Evolutionary conservation across 495 filamentous ascomycete genomes (phyloP).

Genomic region (Aspergillus saccharolyticus): DNA sequence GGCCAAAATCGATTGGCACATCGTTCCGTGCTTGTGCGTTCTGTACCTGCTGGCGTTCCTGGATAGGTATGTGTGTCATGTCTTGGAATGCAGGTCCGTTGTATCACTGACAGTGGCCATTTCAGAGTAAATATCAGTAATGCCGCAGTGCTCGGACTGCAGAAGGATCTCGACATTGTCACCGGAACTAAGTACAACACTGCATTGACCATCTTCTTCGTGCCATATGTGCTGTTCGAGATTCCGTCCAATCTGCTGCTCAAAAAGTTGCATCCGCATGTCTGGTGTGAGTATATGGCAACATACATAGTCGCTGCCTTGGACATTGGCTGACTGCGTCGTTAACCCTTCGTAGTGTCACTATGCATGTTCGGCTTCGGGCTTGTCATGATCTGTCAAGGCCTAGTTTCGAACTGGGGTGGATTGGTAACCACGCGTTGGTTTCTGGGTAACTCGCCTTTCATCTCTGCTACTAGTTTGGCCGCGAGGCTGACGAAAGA

Average conservation of each 20-base stretch:
- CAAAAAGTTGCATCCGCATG: constrained; percentile 71
- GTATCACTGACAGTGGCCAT: constrained; percentile 9
- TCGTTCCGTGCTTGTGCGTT: constrained; percentile 77
- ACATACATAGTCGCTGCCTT: background rate
- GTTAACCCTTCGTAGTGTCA: constrained; percentile 42
- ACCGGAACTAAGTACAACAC: constrained; percentile 64
- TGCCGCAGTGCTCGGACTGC: constrained; percentile 57
- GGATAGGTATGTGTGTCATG: constrained; percentile 56
- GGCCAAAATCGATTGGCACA: constrained; percentile 70
- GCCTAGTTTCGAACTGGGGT: constrained; percentile 69
- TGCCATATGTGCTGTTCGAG: constrained; percentile 81
- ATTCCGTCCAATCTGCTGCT: constrained; percentile 88
- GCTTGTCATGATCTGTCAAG: constrained; percentile 69
- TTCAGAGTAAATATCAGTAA: constrained; percentile 63
- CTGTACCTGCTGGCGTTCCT: constrained; percentile 85
- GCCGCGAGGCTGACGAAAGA: background rate
- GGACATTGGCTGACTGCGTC: background rate
- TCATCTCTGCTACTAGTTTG: background rate
- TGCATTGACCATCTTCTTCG: constrained; percentile 84
- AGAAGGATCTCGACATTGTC: constrained; percentile 55
- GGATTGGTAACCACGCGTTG: constrained; percentile 80
- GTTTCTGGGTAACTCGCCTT: constrained; percentile 49
- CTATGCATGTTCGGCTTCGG: constrained; percentile 82
- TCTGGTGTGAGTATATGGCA: constrained; percentile 56
- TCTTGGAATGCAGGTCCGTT: background rate